Percentiles rank a stretch among this genome's conserved stretches.
Conservation (phyloP, 1,284 basidiomycete species). For the Trichosporon faecale region DNA sequence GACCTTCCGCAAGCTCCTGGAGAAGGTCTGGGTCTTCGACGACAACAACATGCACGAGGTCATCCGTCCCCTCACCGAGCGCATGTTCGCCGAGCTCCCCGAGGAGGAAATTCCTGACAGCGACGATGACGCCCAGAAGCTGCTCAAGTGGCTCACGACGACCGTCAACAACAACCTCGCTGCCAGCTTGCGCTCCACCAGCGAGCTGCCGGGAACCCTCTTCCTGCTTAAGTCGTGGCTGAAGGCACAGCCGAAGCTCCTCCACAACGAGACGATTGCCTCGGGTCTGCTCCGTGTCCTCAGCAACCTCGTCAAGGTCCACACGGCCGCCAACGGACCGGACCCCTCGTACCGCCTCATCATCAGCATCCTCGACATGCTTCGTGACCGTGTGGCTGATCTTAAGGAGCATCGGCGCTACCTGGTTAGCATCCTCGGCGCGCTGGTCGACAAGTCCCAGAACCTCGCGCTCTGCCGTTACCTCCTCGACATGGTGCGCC, state of each 20-base stretch:
- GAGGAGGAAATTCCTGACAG: slow-evolving; percentile 72
- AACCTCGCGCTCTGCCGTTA: slow-evolving; percentile 76
- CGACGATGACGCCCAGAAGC: slow-evolving; percentile 65
- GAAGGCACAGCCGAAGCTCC: slow-evolving; percentile 70
- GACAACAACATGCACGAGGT: slow-evolving; percentile 73
- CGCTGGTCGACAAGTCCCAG: slow-evolving; percentile 89
- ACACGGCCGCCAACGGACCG: slow-evolving; percentile 61
- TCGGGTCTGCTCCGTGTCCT: slow-evolving; percentile 77
- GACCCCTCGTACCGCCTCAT: slow-evolving; percentile 53
- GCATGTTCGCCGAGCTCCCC: slow-evolving; percentile 78
- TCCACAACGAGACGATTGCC: slow-evolving; percentile 74
- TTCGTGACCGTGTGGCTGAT: slow-evolving; percentile 56
- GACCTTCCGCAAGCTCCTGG: slow-evolving; percentile 82
- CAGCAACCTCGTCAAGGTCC: slow-evolving; percentile 83
- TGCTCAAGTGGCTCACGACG: slow-evolving; percentile 73
- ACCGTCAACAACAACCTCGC: slow-evolving; percentile 69
- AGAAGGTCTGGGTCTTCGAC: slow-evolving; percentile 78
- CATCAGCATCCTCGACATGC: slow-evolving; percentile 56
- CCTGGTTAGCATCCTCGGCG: slow-evolving; percentile 69
- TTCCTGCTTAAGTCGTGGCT: slow-evolving; percentile 86
- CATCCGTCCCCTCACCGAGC: slow-evolving; percentile 79
- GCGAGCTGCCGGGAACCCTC: slow-evolving; percentile 68
- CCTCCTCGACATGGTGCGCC: slow-evolving; percentile 79
- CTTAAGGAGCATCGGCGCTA: slow-evolving; percentile 60
- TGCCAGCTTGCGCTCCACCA: slow-evolving; percentile 40